Evolutionary conservation across 371 early-diverging fungal genomes (phyloP).

Genomic region (Lichtheimia corymbifera): DNA sequence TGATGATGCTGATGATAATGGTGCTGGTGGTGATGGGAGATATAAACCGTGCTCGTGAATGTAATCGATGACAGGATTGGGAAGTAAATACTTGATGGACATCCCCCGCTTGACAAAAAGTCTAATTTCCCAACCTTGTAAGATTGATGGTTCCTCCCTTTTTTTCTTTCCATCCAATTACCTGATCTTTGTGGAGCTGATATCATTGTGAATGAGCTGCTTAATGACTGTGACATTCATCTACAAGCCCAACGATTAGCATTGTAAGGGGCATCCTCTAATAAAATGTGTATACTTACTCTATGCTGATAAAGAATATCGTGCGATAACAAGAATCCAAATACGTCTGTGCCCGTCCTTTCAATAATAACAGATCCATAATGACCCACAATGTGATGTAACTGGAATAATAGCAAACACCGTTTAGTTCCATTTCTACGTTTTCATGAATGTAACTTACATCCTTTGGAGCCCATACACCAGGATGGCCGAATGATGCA

Average conservation of each 20-base stretch:
- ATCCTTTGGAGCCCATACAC: constrained; percentile 90
- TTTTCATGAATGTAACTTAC: constrained; percentile 55
- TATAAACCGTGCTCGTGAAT: constrained; percentile 80
- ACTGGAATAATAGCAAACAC: constrained; percentile 40
- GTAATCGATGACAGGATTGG: constrained; percentile 90
- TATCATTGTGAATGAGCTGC: constrained; percentile 95
- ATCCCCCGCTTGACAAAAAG: constrained; percentile 91
- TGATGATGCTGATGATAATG: neutral
- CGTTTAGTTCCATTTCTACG: neutral
- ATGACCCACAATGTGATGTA: constrained; percentile 88
- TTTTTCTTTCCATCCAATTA: constrained; percentile 19
- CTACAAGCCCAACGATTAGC: constrained; percentile 28
- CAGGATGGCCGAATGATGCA: constrained; percentile 89
- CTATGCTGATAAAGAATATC: constrained; percentile 90
- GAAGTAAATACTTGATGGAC: constrained; percentile 94
- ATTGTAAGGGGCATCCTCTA: neutral
- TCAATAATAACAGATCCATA: constrained; percentile 97
- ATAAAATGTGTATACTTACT: constrained; percentile 35
- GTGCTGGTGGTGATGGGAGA: constrained; percentile 16
- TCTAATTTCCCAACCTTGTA: constrained; percentile 35
- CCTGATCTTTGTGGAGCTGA: constrained; percentile 93
- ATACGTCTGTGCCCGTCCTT: constrained; percentile 92
- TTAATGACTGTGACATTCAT: constrained; percentile 90
- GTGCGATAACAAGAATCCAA: constrained; percentile 85
- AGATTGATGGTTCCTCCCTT: no score